Base-by-base conservation (phyloP, 176 grass and related monocot genomes). In the Oryza nivara region DNA sequence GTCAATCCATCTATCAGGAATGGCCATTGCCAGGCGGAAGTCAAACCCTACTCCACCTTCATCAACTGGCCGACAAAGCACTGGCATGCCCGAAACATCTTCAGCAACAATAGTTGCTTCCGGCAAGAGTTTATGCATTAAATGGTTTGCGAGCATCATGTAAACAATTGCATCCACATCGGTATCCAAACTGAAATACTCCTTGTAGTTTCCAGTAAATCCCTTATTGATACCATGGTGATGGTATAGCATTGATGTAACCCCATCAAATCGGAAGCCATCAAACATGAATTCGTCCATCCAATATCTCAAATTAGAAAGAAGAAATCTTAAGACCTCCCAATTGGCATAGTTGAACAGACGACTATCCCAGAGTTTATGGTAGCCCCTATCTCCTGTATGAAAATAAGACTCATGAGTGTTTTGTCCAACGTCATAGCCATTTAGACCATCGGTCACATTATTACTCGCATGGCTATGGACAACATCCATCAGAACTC, bases 31-130 rank as follows among this genome's bases (percentile, higher is more conserved):
- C 74, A 99, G 79, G 65, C 96, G 89, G 86, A 94, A 94, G 82
- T 95, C 93, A 89, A 99, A 99, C 43, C 96, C 96, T 56, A 93
- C 86, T 64, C 91, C 96, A 92, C 93, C 93, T 94, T 99, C 96
- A 70, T 74, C 61, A 89, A 94, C 93, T 78, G 91, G 69, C 0
- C 81, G 75, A 76, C 96, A 99, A 71, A 99, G 91, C 76, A 76
- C 88, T 74, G 96, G 96, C 93, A 96, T 99, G 67, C 96, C 96
- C 85, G 96, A 99, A 88, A 99, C 96, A 92, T 99, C 96, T 92
- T 99, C 96, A 65, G 93, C 96, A 49, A 99, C 51, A 65, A 96
- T 68, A 75, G 93, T 92, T 79, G 82, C 93, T 72, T 92, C 96
- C 76, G 91, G 96, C 74, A 94, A 78, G 45, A 99, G 45, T 54